Evolutionary conservation across 306 rosid species (phyloP).

Genomic region (Fragaria vesca): DNA sequence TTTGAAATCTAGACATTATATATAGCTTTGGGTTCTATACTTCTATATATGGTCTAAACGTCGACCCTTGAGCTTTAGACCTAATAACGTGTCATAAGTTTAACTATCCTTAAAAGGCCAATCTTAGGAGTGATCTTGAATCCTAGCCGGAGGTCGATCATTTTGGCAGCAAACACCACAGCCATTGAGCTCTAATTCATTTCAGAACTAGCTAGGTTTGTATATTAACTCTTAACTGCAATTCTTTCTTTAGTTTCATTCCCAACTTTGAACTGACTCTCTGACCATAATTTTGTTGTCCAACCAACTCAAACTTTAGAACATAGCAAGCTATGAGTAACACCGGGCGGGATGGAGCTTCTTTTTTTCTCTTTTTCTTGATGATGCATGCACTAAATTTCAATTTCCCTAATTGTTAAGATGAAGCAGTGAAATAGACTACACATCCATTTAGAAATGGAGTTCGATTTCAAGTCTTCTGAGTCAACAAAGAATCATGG

Average conservation of each 20-base stretch:
- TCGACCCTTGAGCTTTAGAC: too few species aligned
- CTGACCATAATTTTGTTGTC: background rate
- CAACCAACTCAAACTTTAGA: background rate
- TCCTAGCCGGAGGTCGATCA: background rate
- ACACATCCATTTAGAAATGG: background rate
- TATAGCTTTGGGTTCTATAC: too few species aligned
- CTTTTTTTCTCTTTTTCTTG: background rate
- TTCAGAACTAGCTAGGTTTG: too few species aligned
- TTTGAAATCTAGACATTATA: too few species aligned
- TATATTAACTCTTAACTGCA: too few species aligned
- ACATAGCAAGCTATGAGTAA: background rate
- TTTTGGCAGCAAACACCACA: background rate
- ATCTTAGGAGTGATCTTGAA: background rate
- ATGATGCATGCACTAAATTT: background rate
- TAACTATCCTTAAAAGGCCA: too few species aligned
- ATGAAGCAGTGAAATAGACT: background rate
- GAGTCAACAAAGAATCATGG: slow-evolving; percentile 11
- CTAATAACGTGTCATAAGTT: too few species aligned
- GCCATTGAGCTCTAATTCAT: background rate
- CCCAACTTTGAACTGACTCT: background rate
- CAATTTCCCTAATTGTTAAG: background rate
- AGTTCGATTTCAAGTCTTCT: background rate
- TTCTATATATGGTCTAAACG: too few species aligned
- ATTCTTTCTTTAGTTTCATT: background rate
- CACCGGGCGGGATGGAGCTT: background rate